Base-by-base conservation (phyloP, 75 land plant species). In the Azolla pinnata region DNA sequence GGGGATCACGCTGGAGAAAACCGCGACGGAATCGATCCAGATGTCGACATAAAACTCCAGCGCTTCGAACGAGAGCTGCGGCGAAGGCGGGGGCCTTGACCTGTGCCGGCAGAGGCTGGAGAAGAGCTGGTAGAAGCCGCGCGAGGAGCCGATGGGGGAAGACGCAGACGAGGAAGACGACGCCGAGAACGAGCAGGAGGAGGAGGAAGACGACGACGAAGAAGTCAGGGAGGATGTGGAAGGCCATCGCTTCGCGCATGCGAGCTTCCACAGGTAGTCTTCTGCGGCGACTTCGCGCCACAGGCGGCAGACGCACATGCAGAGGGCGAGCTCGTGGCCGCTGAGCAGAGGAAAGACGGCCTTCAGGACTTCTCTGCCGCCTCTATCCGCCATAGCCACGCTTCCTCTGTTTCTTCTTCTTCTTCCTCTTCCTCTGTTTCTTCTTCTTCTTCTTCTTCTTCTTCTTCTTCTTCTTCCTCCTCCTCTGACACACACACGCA, bases 41-140 rank as follows among this genome's bases (percentile, higher is more conserved):
- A 90, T 71, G 60, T 90, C 97, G 34, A 90, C 77, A 61, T 79
- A 90, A 54, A 90, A 84, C 40, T 81, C 87, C 33, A 90, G 61
- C 46, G 77, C 85, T 32, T 77, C 66, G 61, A 87, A 90, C 26
- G 82, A 76, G 18, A 90, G 71, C 40, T 74, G 76, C 19, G 97
- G 92, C 7, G 79, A 75, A 5, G 67, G 85, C 57, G 82, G 66
- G 12, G 79, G 57, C 21, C 70, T 62, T 4, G 46, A 56, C 28
- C 62, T 65, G 26, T 61, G 80, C 27, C 74, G 72, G 23, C 71
- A 67, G 51, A 87, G 80, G 18, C 72, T 87, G 29, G 34, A 38
- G 49, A 71, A 90, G 23, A 87, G 68, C 51, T 76, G 76, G 71
- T 72, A 67, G 67, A 79, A 90, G 54, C 77, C 76, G 14, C 75